Evolutionary conservation across 768 basidiomycete species (phyloP).

Genomic region (Rhizopogon roseolus): DNA sequence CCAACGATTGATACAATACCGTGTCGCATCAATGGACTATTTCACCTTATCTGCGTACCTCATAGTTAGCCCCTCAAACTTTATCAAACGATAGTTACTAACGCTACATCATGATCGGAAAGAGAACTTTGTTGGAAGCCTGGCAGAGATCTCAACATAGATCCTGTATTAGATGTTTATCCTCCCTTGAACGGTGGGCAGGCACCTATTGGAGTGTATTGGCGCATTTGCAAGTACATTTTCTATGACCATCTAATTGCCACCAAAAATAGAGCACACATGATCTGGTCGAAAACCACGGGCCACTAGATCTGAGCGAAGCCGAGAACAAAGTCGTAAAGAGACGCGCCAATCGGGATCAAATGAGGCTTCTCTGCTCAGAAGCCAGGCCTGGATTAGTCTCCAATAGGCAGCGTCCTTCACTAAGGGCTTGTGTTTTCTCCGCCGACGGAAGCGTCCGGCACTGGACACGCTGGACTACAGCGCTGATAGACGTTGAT

Average conservation of each 20-base stretch:
- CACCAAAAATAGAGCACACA: constrained; percentile 2
- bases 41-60: constrained; percentile 14
- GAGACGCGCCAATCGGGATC: not conserved
- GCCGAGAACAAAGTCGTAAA: constrained; percentile 17
- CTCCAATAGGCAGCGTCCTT: too few species aligned
- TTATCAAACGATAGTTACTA: not conserved
- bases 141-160: constrained; percentile 15
- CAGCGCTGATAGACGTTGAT: too few species aligned
- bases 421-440: too few species aligned
- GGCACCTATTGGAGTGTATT: not conserved
- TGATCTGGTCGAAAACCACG: constrained; percentile 20
- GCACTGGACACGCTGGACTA: too few species aligned
- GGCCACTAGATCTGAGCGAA: constrained; percentile 15
- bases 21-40: constrained; percentile 10
- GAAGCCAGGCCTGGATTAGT: not conserved
- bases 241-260: constrained; percentile 13
- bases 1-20: constrained; percentile 9
- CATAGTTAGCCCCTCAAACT: not conserved
- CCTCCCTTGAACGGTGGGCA: too few species aligned
- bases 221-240: not conserved
- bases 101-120: constrained; percentile 6
- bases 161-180: constrained; percentile 14
- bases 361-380: not conserved
- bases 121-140: constrained; percentile 6
- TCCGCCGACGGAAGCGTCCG: too few species aligned